Base-by-base conservation (phyloP, 352 stramenopile genomes). In the Phytopythium oedochilum region DNA sequence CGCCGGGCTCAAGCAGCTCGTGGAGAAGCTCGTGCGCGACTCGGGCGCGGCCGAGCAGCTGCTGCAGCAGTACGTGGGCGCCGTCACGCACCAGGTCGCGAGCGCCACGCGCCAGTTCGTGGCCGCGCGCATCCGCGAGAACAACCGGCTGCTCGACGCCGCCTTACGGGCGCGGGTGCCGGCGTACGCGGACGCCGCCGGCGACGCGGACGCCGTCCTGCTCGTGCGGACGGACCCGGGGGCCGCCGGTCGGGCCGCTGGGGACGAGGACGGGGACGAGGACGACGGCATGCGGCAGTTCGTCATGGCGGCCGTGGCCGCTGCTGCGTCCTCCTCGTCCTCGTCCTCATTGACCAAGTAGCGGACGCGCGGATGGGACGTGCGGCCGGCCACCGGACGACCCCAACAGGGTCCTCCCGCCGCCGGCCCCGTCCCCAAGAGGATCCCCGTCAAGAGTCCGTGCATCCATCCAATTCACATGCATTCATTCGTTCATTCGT, bases 61-160 rank as follows among this genome's bases (percentile, higher is more conserved):
- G 43, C 66, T 93, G 29, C 83, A 90, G 64, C 80, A 88, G 60
- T 91, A 91, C 53, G 81, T 93, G 59, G 88, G 81, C 51, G 89
- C 81, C 22, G 91, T 93, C 52, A 91, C 83, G 40, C 80, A 93
- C 55, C 83, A 93, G 48, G 83, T 93, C 25, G 83, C 83, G 55
- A 89, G 78, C 56, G 78, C 91, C 46, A 93, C 83, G 23, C 71
- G 83, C 29, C 76, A 91, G 55, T 91, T 91, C 57, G 81, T 93
- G 10, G 86, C 73, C 9, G 77, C 89, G 48, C 79, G 79, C 29
- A 90, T 92, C 45, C 79, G 78, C 49, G 82, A 92, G 57, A 92
- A 92, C 61, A 92, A 92, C 47, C 77, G 82, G 2, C 61, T 92
- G 51, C 64, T 92, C 28, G 82, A 92, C 47, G 78, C 81, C 26